Base-by-base conservation (phyloP, 1,139 yeast species). In the Pichia sp. region DNA sequence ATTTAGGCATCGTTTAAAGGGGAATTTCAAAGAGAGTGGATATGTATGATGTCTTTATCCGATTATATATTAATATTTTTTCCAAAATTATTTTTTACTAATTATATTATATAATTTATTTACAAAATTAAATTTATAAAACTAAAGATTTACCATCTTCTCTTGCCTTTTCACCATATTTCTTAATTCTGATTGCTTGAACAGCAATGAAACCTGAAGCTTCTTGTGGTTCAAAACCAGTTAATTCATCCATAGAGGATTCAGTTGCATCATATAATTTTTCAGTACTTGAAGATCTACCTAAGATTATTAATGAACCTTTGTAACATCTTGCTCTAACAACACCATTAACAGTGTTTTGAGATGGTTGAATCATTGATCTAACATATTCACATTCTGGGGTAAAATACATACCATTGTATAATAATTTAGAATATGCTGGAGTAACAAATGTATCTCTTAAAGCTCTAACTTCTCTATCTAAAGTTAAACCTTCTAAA, bases 321-420 rank as follows among this genome's bases (percentile, higher is more conserved):
- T 92, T 92, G 83, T 92, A 92, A 58, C 86, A 83, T 67, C 90
- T 78, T 56, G 90, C 84, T 76, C 97, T 86, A 60, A 92, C 98
- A 60, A 83, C 85, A 73, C 98, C 98, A 67, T 92, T 92, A 62
- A 92, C 97, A 49, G 95, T 85, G 61, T 75, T 80, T 74, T 92
- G 98, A 45, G 98, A 90, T 53, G 97, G 96, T 54, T 78, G 80
- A 62, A 92, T 92, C 89, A 89, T 86, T 31, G 92, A 71, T 74
- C 97, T 85, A 65, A 88, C 84, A 68, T 84, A 92, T 72, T 92
- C 97, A 71, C 97, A 88, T 76, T 92, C 97, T 66, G 98, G 98
- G 46, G 96, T 83, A 76, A 88, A 92, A 77, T 90, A 92, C 78
- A 90, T 82, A 71, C 98, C 98, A 69, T 92, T 92, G 81, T 92